Evolutionary conservation across 768 basidiomycete species (phyloP).

Genomic region (Hirschioporus abietinus): DNA sequence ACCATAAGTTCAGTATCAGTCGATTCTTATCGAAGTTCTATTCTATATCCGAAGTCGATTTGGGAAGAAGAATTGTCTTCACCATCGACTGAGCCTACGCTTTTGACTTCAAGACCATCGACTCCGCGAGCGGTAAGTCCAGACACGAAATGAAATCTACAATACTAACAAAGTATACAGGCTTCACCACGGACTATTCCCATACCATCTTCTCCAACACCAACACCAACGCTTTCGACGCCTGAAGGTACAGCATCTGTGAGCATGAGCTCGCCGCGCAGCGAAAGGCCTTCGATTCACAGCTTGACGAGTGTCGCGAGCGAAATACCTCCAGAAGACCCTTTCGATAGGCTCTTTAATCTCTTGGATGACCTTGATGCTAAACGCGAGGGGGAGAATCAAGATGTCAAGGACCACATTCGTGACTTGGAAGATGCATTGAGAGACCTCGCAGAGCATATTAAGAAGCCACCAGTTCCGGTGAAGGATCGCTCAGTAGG

Average conservation of each 20-base stretch:
- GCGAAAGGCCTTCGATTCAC: slow-evolving; percentile 43
- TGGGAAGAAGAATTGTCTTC: slow-evolving; percentile 29
- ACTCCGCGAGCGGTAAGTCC: slow-evolving; percentile 31
- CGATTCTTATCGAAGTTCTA: slow-evolving; percentile 22
- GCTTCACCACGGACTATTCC: slow-evolving; percentile 26
- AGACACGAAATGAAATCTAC: background rate
- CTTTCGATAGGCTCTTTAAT: slow-evolving; percentile 43
- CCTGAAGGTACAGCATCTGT: slow-evolving; percentile 38
- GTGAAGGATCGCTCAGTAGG: slow-evolving; percentile 41
- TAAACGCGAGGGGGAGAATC: slow-evolving; percentile 55
- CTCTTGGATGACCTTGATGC: slow-evolving; percentile 61
- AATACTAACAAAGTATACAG: slow-evolving; percentile 15
- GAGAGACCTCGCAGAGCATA: slow-evolving; percentile 51
- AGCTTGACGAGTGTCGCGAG: slow-evolving; percentile 18
- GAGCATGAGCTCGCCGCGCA: slow-evolving; percentile 45
- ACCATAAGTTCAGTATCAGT: background rate
- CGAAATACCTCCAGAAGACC: slow-evolving; percentile 10
- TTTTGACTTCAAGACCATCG: slow-evolving; percentile 40
- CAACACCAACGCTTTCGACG: slow-evolving; percentile 28
- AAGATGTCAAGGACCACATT: slow-evolving; percentile 62
- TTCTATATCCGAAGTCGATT: slow-evolving; percentile 31
- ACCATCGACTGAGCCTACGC: slow-evolving; percentile 50
- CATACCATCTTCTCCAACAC: slow-evolving; percentile 19
- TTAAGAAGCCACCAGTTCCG: slow-evolving; percentile 33
- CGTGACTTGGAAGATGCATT: slow-evolving; percentile 67